Evolutionary conservation across 2,329 filamentous ascomycete genomes (phyloP).

Genomic region (Pseudocercospora fijiensis): DNA sequence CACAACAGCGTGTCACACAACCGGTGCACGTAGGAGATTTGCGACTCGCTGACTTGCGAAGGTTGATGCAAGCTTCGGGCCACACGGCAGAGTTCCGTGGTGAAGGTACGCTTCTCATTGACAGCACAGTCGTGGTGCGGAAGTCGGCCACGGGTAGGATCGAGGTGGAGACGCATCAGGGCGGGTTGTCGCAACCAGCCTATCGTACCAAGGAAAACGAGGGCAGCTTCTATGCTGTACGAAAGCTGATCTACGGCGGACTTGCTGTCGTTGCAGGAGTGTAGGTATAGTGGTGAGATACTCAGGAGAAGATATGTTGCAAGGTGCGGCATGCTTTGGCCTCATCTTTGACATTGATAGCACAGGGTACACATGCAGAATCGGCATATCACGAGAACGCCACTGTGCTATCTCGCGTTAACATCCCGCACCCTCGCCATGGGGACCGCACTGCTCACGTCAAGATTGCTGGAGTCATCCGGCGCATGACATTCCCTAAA

Average conservation of each 20-base stretch:
- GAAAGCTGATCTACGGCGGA: slow-evolving; percentile 88
- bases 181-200: slow-evolving; percentile 43
- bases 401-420: not conserved
- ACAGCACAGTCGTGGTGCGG: slow-evolving; percentile 81
- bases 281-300: slow-evolving; percentile 17
- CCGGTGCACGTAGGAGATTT: slow-evolving; percentile 94
- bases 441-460: not conserved
- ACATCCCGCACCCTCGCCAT: not conserved
- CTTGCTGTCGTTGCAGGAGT: slow-evolving; percentile 80
- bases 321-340: too few species aligned
- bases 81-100: slow-evolving; percentile 91
- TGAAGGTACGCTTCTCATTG: slow-evolving; percentile 86
- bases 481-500: not conserved
- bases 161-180: slow-evolving; percentile 76
- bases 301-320: not conserved
- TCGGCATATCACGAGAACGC: not conserved
- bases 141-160: slow-evolving; percentile 76
- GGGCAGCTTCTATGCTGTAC: slow-evolving; percentile 80
- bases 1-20: slow-evolving; percentile 58
- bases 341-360: not conserved
- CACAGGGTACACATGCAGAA: not conserved
- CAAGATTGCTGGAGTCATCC: not conserved
- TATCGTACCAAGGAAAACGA: slow-evolving; percentile 46
- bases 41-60: slow-evolving; percentile 80
- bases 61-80: slow-evolving; percentile 76